Evolutionary conservation across 2,329 filamentous ascomycete species (phyloP).

Genomic region (Alternaria rosae): DNA sequence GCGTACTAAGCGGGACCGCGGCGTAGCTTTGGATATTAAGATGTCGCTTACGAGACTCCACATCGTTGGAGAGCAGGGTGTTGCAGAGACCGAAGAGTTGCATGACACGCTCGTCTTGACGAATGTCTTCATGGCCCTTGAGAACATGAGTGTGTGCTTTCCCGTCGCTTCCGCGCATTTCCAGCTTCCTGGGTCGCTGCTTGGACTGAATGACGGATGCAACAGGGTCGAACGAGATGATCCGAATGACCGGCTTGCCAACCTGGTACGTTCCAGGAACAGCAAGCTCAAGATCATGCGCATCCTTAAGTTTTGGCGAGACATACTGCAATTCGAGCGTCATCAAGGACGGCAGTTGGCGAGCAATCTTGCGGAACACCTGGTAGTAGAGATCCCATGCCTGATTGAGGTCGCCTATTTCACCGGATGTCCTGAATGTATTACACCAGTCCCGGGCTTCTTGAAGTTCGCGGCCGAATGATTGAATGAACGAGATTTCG

Average conservation of each 20-base stretch:
- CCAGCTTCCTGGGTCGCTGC: constrained; percentile 90
- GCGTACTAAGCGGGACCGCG: constrained; percentile 95
- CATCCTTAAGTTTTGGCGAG: constrained; percentile 88
- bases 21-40: constrained; percentile 95
- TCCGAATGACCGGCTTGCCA: constrained; percentile 78
- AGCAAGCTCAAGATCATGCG: constrained; percentile 85
- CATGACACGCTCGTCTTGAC: constrained; percentile 99
- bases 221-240: constrained; percentile 87
- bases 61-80: constrained; percentile 90
- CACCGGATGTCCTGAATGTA: constrained; percentile 85
- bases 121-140: constrained; percentile 99
- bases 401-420: constrained; percentile 94
- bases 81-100: constrained; percentile 98
- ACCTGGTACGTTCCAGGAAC: constrained; percentile 96
- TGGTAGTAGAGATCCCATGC: constrained; percentile 99
- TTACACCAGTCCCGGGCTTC: constrained; percentile 97
- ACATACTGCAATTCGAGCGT: constrained; percentile 95
- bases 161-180: constrained; percentile 87
- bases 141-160: constrained; percentile 85
- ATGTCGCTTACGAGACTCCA: constrained; percentile 96
- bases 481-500: constrained; percentile 96
- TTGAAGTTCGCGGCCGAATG: constrained; percentile 92
- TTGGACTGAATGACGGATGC: constrained; percentile 96
- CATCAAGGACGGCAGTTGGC: constrained; percentile 91
- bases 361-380: constrained; percentile 93